phyloP scores from a whole-genome alignment of 2,329 filamentous ascomycete species.

The Fusarium irregulare region DNA sequence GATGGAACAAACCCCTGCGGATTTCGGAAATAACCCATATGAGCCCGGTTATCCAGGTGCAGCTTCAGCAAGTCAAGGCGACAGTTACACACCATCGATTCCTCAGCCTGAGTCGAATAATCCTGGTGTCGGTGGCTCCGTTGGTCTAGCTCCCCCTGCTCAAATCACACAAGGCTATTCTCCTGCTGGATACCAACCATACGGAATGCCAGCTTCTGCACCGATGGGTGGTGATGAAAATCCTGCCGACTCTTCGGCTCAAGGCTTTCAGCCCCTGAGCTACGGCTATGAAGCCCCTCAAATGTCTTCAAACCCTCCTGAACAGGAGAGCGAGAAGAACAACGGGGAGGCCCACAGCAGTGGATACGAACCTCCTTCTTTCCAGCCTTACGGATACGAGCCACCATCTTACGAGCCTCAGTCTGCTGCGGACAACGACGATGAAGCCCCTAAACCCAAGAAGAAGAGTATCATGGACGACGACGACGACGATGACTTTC shows the following conservation, averaged over 20 bases:
- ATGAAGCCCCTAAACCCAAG: constrained; percentile 69
- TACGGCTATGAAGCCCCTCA: constrained; percentile 65
- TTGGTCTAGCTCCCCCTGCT: constrained; percentile 42
- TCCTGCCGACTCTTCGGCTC: constrained; percentile 34
- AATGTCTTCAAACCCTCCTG: constrained; percentile 42
- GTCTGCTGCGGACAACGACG: constrained; percentile 53
- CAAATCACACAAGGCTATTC: constrained; percentile 41
- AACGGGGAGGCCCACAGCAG: constrained; percentile 50
- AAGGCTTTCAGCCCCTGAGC: constrained; percentile 59
- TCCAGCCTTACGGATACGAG: constrained; percentile 69
- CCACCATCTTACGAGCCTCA: constrained; percentile 68
- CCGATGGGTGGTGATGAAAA: constrained; percentile 17
- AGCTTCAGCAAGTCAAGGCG: constrained; percentile 19
- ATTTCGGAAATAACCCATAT: constrained; percentile 51
- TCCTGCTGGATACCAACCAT: constrained; percentile 46
- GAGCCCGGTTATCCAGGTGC: constrained; percentile 49
- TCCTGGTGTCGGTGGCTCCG: constrained; percentile 6
- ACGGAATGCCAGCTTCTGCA: constrained; percentile 44
- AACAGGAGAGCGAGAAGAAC: constrained; percentile 26
- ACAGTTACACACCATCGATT: constrained; percentile 36
- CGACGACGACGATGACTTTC: constrained; percentile 80
- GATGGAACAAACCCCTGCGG: constrained; percentile 47
- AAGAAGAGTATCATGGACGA: constrained; percentile 86
- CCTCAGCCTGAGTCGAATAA: constrained; percentile 26
- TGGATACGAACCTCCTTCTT: constrained; percentile 71